Evolutionary conservation across 1,139 yeast species (phyloP).

Genomic region (Pichia sp.): DNA sequence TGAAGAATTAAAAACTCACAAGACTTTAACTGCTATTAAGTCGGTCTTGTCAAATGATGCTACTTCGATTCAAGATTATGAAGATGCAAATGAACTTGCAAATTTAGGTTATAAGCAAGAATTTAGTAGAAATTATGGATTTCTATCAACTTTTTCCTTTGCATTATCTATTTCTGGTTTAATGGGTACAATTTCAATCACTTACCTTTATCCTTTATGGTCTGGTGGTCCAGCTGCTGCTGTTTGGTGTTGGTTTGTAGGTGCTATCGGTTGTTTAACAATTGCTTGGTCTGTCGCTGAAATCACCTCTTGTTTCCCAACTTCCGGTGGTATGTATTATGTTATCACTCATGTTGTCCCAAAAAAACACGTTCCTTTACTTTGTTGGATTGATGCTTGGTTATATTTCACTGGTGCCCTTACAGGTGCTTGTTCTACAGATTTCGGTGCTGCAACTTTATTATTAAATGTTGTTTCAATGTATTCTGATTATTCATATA

Average conservation of each 20-base stretch:
- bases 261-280: constrained; percentile 50
- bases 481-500: constrained; percentile 34
- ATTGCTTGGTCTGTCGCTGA: constrained; percentile 63
- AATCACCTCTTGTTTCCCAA: constrained; percentile 60
- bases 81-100: constrained; percentile 16
- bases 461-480: constrained; percentile 37
- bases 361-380: constrained; percentile 28
- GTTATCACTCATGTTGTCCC: constrained; percentile 32
- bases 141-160: constrained; percentile 30
- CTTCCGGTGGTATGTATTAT: constrained; percentile 66
- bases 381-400: constrained; percentile 43
- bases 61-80: constrained; percentile 11
- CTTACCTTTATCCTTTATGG: constrained; percentile 32
- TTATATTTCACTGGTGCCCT: constrained; percentile 38
- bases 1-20: constrained; percentile 1
- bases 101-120: constrained; percentile 32
- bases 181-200: constrained; percentile 32
- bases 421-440: constrained; percentile 36
- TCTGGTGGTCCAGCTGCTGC: constrained; percentile 52
- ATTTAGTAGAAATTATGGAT: constrained; percentile 28
- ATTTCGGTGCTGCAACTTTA: constrained; percentile 35
- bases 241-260: constrained; percentile 68
- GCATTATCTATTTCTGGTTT: constrained; percentile 32
- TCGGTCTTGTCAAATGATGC: constrained; percentile 12
- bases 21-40: constrained; percentile 1